Evolutionary conservation across 2,329 filamentous ascomycete genomes (phyloP).

Genomic region (Arthrobotrys pseudoclavata): DNA sequence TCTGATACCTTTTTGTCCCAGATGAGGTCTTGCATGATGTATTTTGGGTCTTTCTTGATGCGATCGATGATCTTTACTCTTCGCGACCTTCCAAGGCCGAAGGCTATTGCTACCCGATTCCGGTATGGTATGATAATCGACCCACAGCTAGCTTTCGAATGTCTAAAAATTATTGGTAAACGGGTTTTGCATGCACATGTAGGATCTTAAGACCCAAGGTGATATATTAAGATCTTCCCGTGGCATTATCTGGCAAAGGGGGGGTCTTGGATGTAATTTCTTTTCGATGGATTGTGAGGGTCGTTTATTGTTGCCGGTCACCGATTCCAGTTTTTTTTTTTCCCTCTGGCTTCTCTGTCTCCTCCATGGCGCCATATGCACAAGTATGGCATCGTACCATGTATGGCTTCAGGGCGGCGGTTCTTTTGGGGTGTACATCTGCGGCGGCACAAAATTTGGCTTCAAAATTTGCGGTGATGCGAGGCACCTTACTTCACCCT

Average conservation of each 20-base stretch:
- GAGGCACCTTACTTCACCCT: neutral
- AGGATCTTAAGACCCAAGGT: neutral
- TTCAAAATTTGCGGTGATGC: slow-evolving; percentile 7
- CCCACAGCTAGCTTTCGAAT: too few species aligned
- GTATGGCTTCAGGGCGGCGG: too few species aligned
- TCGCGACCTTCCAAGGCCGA: too few species aligned
- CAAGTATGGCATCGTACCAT: neutral
- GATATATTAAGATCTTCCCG: slow-evolving; percentile 10
- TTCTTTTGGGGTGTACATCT: neutral
- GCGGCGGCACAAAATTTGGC: neutral
- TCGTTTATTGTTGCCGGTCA: neutral
- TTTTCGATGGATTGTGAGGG: too few species aligned
- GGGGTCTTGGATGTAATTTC: too few species aligned
- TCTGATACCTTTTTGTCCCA: neutral
- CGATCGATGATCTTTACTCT: too few species aligned
- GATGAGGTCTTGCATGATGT: neutral
- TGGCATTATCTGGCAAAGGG: neutral
- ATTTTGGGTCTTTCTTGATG: too few species aligned
- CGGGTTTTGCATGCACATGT: neutral
- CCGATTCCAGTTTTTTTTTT: neutral
- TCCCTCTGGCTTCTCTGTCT: neutral
- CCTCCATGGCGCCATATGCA: neutral
- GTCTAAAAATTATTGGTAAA: neutral
- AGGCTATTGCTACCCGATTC: too few species aligned
- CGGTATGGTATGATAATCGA: too few species aligned